Evolutionary conservation across 495 filamentous ascomycete species (phyloP).

Genomic region (Polyplosphaeria fusca): DNA sequence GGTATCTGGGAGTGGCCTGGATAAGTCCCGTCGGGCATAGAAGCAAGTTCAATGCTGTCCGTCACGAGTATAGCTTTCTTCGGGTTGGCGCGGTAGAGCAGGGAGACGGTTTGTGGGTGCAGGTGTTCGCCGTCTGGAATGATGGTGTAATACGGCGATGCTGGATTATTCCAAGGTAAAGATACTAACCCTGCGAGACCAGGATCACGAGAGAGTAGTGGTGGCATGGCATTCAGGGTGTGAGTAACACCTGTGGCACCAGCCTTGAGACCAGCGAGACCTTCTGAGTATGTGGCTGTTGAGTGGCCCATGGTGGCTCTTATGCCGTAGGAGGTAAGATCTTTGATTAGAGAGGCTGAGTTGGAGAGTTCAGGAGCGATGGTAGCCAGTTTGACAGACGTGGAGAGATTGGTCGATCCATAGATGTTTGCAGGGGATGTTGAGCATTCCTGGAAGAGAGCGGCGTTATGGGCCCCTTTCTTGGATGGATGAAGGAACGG

Average conservation of each 20-base stretch:
- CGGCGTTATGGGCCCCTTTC: constrained; percentile 43
- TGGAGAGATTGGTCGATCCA: constrained; percentile 30
- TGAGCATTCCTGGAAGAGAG: constrained; percentile 37
- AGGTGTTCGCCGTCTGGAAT: constrained; percentile 64
- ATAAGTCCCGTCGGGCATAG: constrained; percentile 57
- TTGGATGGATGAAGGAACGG: constrained; percentile 44
- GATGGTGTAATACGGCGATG: constrained; percentile 56
- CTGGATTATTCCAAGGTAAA: constrained; percentile 23
- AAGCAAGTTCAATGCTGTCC: constrained; percentile 57
- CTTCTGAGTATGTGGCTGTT: constrained; percentile 37
- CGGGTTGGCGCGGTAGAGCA: constrained; percentile 58
- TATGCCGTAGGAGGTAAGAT: constrained; percentile 33
- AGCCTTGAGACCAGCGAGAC: constrained; percentile 36
- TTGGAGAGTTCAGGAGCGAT: constrained; percentile 41
- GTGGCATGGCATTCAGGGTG: constrained; percentile 44
- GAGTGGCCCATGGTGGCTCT: constrained; percentile 43
- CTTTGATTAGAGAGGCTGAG: constrained; percentile 31
- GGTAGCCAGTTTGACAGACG: constrained; percentile 41
- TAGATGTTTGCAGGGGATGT: constrained; percentile 35
- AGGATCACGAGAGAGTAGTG: constrained; percentile 41
- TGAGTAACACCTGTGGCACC: constrained; percentile 44
- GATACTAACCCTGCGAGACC: constrained; percentile 41
- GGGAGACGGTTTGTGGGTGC: constrained; percentile 57
- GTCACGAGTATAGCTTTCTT: constrained; percentile 58
- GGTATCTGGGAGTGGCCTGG: constrained; percentile 49